A percentile compares a stretch with the other conserved stretches of the same genome.
phyloP scores from a whole-genome alignment of 1,284 basidiomycete species.

The Tilletia indica region DNA sequence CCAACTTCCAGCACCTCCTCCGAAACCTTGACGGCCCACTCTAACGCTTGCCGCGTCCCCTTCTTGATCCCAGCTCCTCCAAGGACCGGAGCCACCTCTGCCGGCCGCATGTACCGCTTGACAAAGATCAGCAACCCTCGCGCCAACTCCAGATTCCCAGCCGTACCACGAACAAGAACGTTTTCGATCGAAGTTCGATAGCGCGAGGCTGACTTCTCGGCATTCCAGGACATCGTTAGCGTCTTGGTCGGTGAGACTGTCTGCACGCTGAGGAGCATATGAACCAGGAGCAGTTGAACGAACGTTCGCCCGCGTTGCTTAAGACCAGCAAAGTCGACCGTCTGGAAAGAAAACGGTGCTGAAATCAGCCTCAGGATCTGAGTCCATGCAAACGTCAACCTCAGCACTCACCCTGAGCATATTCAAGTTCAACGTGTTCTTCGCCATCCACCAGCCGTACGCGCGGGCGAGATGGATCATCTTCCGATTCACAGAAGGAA shows the following conservation, averaged over 20 bases:
- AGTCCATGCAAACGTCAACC: background rate
- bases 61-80: constrained; percentile 20
- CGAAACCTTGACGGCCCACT: constrained; percentile 22
- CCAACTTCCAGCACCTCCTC: constrained; percentile 27
- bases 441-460: constrained; percentile 80
- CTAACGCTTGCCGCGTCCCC: constrained; percentile 15
- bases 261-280: constrained; percentile 40
- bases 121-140: constrained; percentile 45
- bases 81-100: constrained; percentile 23
- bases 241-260: constrained; percentile 28
- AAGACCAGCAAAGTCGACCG: constrained; percentile 44
- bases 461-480: constrained; percentile 72
- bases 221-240: constrained; percentile 23
- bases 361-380: background rate
- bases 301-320: constrained; percentile 30
- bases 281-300: constrained; percentile 39
- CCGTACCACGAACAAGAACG: constrained; percentile 31
- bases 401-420: constrained; percentile 71
- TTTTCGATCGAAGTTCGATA: constrained; percentile 23
- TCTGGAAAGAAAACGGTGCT: constrained; percentile 21
- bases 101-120: constrained; percentile 21
- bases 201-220: constrained; percentile 11
- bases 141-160: constrained; percentile 35
- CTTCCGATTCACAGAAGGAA: constrained; percentile 49
- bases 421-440: constrained; percentile 69